Evolutionary conservation across 441 rosid species (phyloP), one percentile per base, ranked within the genome.

Genomic region (Bruguiera hainesii): DNA sequence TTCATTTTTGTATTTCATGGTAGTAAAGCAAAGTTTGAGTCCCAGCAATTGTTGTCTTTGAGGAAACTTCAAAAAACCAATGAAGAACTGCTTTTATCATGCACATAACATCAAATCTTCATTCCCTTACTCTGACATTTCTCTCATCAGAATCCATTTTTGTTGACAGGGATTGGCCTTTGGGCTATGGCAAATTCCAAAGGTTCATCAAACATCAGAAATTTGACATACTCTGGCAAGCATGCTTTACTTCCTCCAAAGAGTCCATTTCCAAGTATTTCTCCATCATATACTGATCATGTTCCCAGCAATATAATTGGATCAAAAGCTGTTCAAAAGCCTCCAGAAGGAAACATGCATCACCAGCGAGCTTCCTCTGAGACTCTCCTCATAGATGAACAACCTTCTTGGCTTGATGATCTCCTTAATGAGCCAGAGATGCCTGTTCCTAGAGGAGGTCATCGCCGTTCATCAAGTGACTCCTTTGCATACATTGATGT

Each of bases 391-490:
- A 88, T 85, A 53, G 94, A 89, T 61, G 98, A 93, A 70, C 96
- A 85, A 76, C 96, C 96, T 61, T 89, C 87, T 73, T 91, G 97
- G 97, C 90, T 89, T 57, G 96, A 89, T 80, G 97, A 91, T 73
- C 88, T 89, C 65, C 94, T 91, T 66, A 84, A 86, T 48, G 97
- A 91, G 73, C 97, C 91, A 0, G 96, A 87, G 68, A 87, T 85
- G 29, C 90, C 97, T 55, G 83, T 81, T 26, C 84, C 80, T 25
- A 82, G 68, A 75, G 96, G 90, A 57, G 86, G 83, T 46, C 87
- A 89, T 74, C 97, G 84, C 77, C 81, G 97, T 60, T 91, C 96
- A 53, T 91, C 97, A 3, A 91, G 97, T 65, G 96, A 91, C 78
- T 89, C 97, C 37, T 87, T 81, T 75, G 93, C 96, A 1, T 87